Conservation (phyloP, 225 moss, liverwort and hornwort genomes). For the Polytrichum formosum region DNA sequence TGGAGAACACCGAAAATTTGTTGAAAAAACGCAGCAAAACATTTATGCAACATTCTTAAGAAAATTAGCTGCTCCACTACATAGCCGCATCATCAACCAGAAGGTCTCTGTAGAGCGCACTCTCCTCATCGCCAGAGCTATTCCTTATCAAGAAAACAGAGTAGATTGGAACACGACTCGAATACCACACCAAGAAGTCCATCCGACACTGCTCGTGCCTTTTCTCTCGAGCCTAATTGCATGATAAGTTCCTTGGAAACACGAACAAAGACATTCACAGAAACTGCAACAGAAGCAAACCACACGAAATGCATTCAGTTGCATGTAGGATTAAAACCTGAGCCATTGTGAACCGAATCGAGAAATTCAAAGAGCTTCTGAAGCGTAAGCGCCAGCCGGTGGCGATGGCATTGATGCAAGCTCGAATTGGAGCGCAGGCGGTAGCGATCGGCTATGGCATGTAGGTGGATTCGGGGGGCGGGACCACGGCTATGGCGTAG, state of each 20-base stretch:
- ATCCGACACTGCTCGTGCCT: neutral
- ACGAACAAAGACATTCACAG: neutral
- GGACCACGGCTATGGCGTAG: no score
- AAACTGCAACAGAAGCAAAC: neutral
- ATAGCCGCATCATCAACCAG: neutral
- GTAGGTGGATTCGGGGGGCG: no score
- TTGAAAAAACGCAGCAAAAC: no score
- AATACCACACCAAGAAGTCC: neutral
- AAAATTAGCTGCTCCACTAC: neutral
- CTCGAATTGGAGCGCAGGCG: no score
- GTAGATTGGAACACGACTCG: neutral
- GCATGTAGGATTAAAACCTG: neutral
- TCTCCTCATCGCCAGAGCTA: neutral
- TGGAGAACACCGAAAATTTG: neutral
- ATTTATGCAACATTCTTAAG: no score
- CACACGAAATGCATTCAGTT: no score
- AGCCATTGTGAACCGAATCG: slow-evolving; percentile 6
- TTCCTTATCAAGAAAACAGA: neutral
- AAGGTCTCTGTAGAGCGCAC: neutral
- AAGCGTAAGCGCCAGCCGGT: neutral
- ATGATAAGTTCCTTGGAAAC: neutral
- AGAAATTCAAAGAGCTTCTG: neutral
- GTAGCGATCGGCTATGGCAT: no score
- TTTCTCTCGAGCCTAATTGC: no score
- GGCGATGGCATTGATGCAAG: no score